These are phyloP conservation scores for Wallacemonas collosoma DNA, from an alignment of 208 protist genomes.

Conservation along the genomic window DNA sequence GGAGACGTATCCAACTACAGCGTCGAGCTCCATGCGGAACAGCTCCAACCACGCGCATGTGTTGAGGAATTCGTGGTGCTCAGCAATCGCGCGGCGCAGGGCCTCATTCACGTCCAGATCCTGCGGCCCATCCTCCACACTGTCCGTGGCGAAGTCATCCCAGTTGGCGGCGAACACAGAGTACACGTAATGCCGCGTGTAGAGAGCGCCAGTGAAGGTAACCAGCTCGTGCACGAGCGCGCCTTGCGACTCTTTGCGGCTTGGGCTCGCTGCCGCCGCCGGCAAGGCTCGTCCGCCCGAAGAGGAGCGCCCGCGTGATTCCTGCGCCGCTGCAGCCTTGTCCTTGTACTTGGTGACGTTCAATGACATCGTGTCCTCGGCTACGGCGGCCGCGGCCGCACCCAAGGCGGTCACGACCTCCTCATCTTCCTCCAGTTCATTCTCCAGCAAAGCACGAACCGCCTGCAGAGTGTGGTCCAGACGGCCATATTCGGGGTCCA, in stretches of 20 bases:
- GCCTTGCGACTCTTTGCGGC: slow-evolving; percentile 5
- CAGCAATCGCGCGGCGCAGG: slow-evolving; percentile 31
- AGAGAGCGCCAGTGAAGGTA: slow-evolving; percentile 24
- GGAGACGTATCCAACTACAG: slow-evolving; percentile 58
- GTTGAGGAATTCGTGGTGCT: slow-evolving; percentile 47
- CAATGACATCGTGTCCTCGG: slow-evolving; percentile 12
- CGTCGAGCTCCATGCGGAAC: slow-evolving; percentile 66
- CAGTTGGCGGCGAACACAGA: slow-evolving; percentile 27
- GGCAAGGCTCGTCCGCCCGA: neutral
- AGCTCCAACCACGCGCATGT: slow-evolving; percentile 59
- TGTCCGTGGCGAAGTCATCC: slow-evolving; percentile 18
- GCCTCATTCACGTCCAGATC: slow-evolving; percentile 24
- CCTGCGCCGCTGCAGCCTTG: slow-evolving; percentile 7
- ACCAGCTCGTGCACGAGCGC: slow-evolving; percentile 19
- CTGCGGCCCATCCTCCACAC: slow-evolving; percentile 14
- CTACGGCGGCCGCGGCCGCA: slow-evolving; percentile 31
- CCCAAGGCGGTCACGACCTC: slow-evolving; percentile 27
- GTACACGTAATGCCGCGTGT: slow-evolving; percentile 36
- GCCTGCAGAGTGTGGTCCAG: slow-evolving; percentile 42
- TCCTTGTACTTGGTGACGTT: slow-evolving; percentile 20
- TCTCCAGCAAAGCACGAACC: slow-evolving; percentile 36
- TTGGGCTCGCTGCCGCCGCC: neutral
- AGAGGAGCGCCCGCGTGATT: neutral
- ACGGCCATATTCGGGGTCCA: slow-evolving; percentile 53
- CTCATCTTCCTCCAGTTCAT: slow-evolving; percentile 34